Base-by-base conservation (phyloP, 2,329 filamentous ascomycete genomes). In the Cercospora berteroae region DNA sequence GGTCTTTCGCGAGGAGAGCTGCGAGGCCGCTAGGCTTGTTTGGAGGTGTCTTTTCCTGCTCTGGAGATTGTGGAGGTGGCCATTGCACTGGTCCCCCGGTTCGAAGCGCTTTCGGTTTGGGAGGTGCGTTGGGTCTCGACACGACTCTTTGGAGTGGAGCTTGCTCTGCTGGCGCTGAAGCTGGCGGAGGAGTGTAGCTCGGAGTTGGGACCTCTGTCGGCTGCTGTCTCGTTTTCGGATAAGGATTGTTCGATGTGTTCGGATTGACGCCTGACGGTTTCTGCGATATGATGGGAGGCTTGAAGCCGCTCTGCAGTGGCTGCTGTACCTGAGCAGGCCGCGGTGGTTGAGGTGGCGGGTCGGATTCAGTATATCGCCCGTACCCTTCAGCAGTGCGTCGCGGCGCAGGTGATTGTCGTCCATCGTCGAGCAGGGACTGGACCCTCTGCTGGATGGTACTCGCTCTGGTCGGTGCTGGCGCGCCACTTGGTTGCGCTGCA, bases 401-500 rank as follows among this genome's bases (percentile, higher is more conserved):
- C 1, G 85, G 77, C 0, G 84, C 80, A 5, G 87, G 83, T 84
- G 88, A 73, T 63, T 73, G 71, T 48, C 88, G 87, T 48, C 90
- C 92, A 75, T 97, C 94, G 68, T 89, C 89, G 16, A 99, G 82
- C 60, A 98, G 83, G 60, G 88, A 92, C 81, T 96, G 92, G 64
- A 99, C 92, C 70, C 94, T 90, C 76, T 92, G 93, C 77, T 98
- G 93, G 73, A 99, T 99, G 27, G 90, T 91, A n/a, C 89, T 87
- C 18, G 93, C 93, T 50, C 89, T 84, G 13, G 87, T 87, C 80
- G 58, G 85, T 83, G n/a, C 84, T 8, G 60, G 80, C 52, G 82
- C 83, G 20, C 82, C 80, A 42, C 81, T 80, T n/a, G 85, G 86
- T 63, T 87, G 84, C 61, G 88, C 85, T 1, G 90, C 87, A 44